Evolutionary conservation across 176 grass and related monocot genomes (phyloP).

Genomic region (Zea luxurians): DNA sequence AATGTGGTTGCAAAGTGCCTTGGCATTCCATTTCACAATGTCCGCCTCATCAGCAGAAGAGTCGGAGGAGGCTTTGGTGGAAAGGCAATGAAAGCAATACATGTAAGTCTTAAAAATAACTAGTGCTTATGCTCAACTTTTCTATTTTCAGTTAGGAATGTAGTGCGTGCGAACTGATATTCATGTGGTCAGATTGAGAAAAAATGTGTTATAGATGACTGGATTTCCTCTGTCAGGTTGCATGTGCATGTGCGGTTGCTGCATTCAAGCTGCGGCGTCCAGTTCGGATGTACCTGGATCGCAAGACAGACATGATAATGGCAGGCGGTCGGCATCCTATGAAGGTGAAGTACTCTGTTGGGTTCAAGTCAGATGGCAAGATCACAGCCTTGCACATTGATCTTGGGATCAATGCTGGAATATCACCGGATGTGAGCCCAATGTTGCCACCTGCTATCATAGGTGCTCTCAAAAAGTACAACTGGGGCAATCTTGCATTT

Average conservation of each 20-base stretch:
- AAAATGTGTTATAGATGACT: not conserved
- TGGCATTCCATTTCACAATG: constrained; percentile 69
- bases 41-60: constrained; percentile 84
- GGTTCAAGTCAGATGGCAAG: constrained; percentile 81
- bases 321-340: constrained; percentile 78
- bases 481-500: constrained; percentile 70
- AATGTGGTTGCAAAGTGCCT: constrained; percentile 55
- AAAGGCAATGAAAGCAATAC: constrained; percentile 57
- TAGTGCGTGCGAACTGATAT: not conserved
- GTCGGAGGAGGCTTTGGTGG: constrained; percentile 78
- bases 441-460: not conserved
- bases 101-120: constrained; percentile 24
- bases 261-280: constrained; percentile 64
- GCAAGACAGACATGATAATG: constrained; percentile 82
- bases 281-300: constrained; percentile 74
- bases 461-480: constrained; percentile 71
- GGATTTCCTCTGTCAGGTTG: constrained; percentile 38
- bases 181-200: not conserved
- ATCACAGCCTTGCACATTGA: constrained; percentile 65
- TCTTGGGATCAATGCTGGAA: constrained; percentile 60
- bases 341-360: constrained; percentile 66
- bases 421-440: constrained; percentile 55
- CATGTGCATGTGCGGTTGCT: constrained; percentile 60
- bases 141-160: constrained; percentile 4
- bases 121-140: not conserved